These are phyloP conservation scores for Flaveria floridana DNA, from an alignment of 140 eudicot species.

Conservation along the genomic window DNA sequence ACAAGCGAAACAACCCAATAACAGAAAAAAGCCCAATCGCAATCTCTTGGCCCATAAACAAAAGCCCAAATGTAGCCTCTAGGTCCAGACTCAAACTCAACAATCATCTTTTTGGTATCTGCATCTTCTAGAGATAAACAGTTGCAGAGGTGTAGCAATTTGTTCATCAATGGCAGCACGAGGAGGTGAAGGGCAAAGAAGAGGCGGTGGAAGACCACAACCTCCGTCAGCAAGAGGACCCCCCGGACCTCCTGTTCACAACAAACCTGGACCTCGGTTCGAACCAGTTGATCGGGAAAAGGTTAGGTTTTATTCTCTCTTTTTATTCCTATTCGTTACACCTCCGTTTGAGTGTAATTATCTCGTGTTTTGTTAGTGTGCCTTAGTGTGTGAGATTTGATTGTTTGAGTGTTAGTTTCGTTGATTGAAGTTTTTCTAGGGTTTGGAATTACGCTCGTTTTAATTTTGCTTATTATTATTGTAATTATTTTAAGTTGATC, in stretches of 20 bases:
- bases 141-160: background rate
- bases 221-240: slow-evolving; percentile 55
- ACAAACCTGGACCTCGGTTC: slow-evolving; percentile 48
- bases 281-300: slow-evolving; percentile 82
- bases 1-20: too few relatives aligned
- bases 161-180: slow-evolving; percentile 51
- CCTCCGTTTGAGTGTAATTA: background rate
- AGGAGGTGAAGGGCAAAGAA: slow-evolving; percentile 48
- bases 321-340: background rate
- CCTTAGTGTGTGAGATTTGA: background rate
- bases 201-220: slow-evolving; percentile 52
- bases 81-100: slow-evolving; percentile 10
- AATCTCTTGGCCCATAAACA: slow-evolving; percentile 8
- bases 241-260: slow-evolving; percentile 46
- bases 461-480: too few relatives aligned
- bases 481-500: too few relatives aligned
- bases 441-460: slow-evolving; percentile 15
- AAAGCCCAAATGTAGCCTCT: background rate
- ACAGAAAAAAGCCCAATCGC: background rate
- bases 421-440: slow-evolving; percentile 24
- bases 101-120: background rate
- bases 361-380: background rate
- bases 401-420: background rate
- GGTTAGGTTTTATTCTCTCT: slow-evolving; percentile 38
- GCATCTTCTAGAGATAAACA: background rate